Evolutionary conservation across 208 protist species (phyloP).

Genomic region (Trypanosoma theileri): DNA sequence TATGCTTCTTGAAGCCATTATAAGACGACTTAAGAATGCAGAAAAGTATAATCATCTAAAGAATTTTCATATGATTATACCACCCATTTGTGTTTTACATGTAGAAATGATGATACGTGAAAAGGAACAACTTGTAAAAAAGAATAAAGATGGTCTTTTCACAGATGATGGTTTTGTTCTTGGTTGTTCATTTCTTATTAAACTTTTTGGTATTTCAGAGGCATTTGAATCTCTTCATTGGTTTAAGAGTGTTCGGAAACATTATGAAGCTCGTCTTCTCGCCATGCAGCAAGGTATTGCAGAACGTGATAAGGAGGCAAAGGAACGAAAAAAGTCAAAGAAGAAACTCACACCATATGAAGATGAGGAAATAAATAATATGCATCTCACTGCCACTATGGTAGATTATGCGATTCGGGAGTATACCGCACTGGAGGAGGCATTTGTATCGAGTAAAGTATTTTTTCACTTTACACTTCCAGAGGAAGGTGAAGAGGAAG

Average conservation of each 20-base stretch:
- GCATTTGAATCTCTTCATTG: constrained; percentile 96
- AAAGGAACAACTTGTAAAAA: constrained; percentile 95
- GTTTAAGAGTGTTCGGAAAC: constrained; percentile 79
- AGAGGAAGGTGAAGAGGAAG: constrained; percentile 24
- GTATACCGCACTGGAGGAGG: constrained; percentile 61
- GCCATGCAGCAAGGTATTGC: constrained; percentile 33
- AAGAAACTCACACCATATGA: constrained; percentile 16
- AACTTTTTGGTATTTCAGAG: constrained; percentile 92
- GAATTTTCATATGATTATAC: constrained; percentile 95
- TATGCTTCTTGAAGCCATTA: constrained; percentile 93
- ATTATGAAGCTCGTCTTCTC: constrained; percentile 34
- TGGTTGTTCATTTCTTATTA: constrained; percentile 94
- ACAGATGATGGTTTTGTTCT: constrained; percentile 98
- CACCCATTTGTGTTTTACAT: constrained; percentile 93
- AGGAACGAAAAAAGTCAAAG: constrained; percentile 12
- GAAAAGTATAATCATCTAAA: constrained; percentile 86
- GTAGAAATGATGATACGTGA: constrained; percentile 91
- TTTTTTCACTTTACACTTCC: constrained; percentile 46
- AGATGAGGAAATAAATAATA: constrained; percentile 49
- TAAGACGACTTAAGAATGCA: constrained; percentile 42
- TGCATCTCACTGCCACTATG: constrained; percentile 65
- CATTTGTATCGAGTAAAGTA: constrained; percentile 66
- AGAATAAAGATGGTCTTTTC: constrained; percentile 90
- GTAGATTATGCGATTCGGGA: constrained; percentile 53
- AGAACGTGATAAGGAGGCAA: constrained; percentile 22